Base-by-base conservation (phyloP, 176 grass and related monocot genomes). In the Guadua angustifolia region DNA sequence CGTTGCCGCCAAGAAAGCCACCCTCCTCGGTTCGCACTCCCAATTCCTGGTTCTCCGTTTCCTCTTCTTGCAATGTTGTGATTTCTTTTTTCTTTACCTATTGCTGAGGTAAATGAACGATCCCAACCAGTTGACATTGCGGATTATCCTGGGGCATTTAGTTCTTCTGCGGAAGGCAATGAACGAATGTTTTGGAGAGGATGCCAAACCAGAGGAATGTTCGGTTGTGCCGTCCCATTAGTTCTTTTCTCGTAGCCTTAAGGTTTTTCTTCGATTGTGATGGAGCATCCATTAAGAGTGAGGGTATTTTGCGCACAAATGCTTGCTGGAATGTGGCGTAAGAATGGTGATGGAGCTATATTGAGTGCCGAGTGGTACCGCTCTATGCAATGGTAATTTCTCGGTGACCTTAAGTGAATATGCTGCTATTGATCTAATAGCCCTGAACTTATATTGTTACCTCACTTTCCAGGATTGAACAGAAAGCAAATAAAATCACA, bases 291-390 rank as follows among this genome's bases (percentile, higher is more conserved):
- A 55, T 83, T 99, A 85, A 88, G 89, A 77, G 83, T 99, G 66
- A 94, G 93, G 64, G 97, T 99, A 75, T 99, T 96, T 78, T 99
- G 93, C 18, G 91, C 91, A 73, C 97, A 99, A 93, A 91, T 99
- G 71, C 89, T 88, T 68, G 90, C 97, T 82, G 97, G 93, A 81
- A 96, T 96, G 97, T 99, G 97, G 97, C 89, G 93, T 29, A 99
- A 93, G 90, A 99, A 95, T 84, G 97, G 93, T 49, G 97, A 99
- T 89, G 86, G 91, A 81, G 89, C 94, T 68, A 89, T 94, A 87
- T 53, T 93, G 71, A 90, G 88, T 49, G 78, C 89, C 40, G 97
- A 99, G 71, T 96, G 90, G 81, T 99, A 99, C 86, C 91, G 89
- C 56, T 83, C 88, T 69, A 93, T 93, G 64, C 97, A 92, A 92